These are phyloP conservation scores for Erigeron canadensis DNA, from an alignment of 129 eudicot genomes.

Conservation along the genomic window DNA sequence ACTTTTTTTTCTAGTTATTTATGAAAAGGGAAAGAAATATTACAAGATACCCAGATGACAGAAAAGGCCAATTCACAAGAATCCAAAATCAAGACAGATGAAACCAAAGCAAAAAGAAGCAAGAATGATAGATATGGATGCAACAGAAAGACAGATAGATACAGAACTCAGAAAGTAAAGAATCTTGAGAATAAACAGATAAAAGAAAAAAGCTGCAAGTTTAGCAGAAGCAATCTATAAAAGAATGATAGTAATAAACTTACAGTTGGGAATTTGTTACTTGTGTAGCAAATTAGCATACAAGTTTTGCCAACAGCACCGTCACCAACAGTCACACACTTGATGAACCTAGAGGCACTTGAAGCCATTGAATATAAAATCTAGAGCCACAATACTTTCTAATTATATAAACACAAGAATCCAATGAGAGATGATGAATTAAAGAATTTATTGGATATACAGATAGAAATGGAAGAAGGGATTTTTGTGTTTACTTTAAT, in stretches of 20 bases:
- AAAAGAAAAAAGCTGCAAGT: slow-evolving; percentile 33
- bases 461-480: slow-evolving; percentile 31
- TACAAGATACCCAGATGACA: slow-evolving; percentile 26
- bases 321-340: slow-evolving; percentile 97
- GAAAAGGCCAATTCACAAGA: slow-evolving; percentile 34
- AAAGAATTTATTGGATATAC: slow-evolving; percentile 30
- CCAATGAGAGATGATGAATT: slow-evolving; percentile 21
- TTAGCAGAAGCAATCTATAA: slow-evolving; percentile 23
- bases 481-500: slow-evolving; percentile 34
- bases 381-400: slow-evolving; percentile 25
- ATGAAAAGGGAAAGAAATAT: background rate
- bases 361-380: slow-evolving; percentile 59
- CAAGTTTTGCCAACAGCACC: slow-evolving; percentile 98
- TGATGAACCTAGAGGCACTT: slow-evolving; percentile 83
- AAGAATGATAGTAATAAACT: slow-evolving; percentile 27
- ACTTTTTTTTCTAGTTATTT: slow-evolving; percentile 19
- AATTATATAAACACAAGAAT: slow-evolving; percentile 15
- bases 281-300: slow-evolving; percentile 94
- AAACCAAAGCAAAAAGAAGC: slow-evolving; percentile 33
- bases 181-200: slow-evolving; percentile 24
- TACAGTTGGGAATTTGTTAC: slow-evolving; percentile 94
- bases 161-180: background rate
- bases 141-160: slow-evolving; percentile 22
- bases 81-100: slow-evolving; percentile 44
- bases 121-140: slow-evolving; percentile 30